Base-by-base conservation (phyloP, 257 asterid genomes). In the Ehretia macrophylla region DNA sequence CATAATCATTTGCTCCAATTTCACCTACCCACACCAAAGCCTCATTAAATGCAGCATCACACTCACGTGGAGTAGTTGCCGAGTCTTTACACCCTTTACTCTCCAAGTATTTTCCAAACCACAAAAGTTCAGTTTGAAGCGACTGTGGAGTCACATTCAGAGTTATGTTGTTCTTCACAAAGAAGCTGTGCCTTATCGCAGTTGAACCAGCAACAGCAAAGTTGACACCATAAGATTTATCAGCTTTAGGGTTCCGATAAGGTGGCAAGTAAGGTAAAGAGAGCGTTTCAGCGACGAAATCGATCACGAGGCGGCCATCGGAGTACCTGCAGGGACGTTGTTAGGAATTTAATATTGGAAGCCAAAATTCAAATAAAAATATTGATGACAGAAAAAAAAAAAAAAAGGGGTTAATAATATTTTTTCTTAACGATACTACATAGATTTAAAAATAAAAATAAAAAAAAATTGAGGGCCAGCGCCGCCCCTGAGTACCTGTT, bases 401-500 rank as follows among this genome's bases (percentile, higher is more conserved):
- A n/a, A n/a, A n/a, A n/a, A n/a, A n/a, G n/a, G n/a, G n/a, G n/a
- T n/a, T n/a, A n/a, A n/a, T n/a, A n/a, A n/a, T n/a, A n/a, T n/a
- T n/a, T n/a, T n/a, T n/a, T n/a, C n/a, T n/a, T n/a, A n/a, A n/a
- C n/a, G n/a, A n/a, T n/a, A n/a, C n/a, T n/a, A n/a, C n/a, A n/a
- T n/a, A n/a, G n/a, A n/a, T n/a, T n/a, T n/a, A n/a, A n/a, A n/a
- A n/a, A n/a, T n/a, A n/a, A n/a, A n/a, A n/a, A n/a, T n/a, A n/a
- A n/a, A n/a, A n/a, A n/a, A n/a, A n/a, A n/a, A n/a, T n/a, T n/a
- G n/a, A n/a, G n/a, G n/a, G n/a, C n/a, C n/a, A n/a, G n/a, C n/a
- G n/a, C n/a, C n/a, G n/a, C n/a, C n/a, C n/a, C n/a, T n/a, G 98
- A 85, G 77, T 87, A 90, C 45, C 98, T 75, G 74, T 90, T 85